These are phyloP conservation scores for Phytophthora foliorum DNA, from an alignment of 352 stramenopile genomes.

Conservation along the genomic window DNA sequence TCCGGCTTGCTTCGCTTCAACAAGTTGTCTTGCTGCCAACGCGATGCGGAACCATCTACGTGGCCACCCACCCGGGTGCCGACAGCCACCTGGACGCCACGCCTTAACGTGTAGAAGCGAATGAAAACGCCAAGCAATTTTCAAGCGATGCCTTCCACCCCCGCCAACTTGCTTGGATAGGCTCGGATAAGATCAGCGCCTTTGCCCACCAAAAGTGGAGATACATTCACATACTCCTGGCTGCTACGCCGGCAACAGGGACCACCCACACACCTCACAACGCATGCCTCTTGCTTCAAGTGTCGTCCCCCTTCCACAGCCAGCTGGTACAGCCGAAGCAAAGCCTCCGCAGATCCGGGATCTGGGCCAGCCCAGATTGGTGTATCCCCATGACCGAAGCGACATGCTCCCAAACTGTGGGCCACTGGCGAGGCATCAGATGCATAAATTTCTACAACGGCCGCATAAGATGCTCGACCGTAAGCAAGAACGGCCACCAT, in stretches of 20 bases:
- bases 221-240: no score
- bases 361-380: background rate
- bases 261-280: no score
- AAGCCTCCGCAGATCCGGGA: no score
- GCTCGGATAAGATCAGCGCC: constrained; percentile 8
- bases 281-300: no score
- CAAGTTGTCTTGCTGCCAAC: no score
- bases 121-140: background rate
- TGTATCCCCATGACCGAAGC: background rate
- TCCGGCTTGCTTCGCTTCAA: no score
- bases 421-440: background rate
- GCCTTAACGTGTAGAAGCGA: constrained; percentile 6
- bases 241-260: no score
- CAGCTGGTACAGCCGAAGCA: no score
- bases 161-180: constrained; percentile 5
- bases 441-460: background rate
- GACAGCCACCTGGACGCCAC: constrained; percentile 6
- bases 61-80: background rate
- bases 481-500: constrained; percentile 19
- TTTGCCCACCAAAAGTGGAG: no score
- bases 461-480: constrained; percentile 7
- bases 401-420: background rate
- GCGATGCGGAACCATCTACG: background rate
- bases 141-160: background rate
- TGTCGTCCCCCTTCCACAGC: no score